Conservation (phyloP, 1,139 yeast species). For the Yamadazyma blattariae region DNA sequence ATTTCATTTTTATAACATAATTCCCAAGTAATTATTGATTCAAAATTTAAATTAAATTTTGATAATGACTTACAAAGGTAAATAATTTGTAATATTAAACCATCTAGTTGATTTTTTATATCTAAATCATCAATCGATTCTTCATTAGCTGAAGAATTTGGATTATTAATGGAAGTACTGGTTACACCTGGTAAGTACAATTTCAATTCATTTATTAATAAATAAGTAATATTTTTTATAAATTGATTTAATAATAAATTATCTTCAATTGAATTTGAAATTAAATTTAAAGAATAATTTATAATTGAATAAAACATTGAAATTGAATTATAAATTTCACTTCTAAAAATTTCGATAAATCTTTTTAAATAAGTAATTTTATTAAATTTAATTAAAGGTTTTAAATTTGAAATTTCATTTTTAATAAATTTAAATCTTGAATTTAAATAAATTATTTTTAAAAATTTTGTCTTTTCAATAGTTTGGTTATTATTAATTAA, state of each 20-base stretch:
- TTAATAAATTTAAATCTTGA: conserved; percentile 59
- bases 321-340: conserved; percentile 71
- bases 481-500: conserved; percentile 14
- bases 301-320: conserved; percentile 67
- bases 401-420: conserved; percentile 55
- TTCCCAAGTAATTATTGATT: conserved; percentile 40
- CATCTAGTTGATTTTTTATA: conserved; percentile 48
- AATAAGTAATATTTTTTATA: conserved; percentile 27
- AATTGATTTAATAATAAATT: conserved; percentile 30
- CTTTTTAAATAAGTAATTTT: conserved; percentile 73
- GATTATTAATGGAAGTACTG: not conserved
- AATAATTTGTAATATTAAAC: conserved; percentile 66
- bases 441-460: conserved; percentile 51
- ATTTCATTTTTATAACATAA: conserved; percentile 24
- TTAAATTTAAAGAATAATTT: conserved; percentile 20
- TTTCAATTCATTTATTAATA: conserved; percentile 26
- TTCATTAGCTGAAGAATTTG: conserved; percentile 3
- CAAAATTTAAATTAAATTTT: conserved; percentile 68
- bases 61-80: conserved; percentile 76
- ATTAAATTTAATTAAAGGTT: conserved; percentile 49
- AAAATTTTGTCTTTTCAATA: conserved; percentile 15
- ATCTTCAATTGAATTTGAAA: conserved; percentile 21
- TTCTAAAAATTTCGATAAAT: conserved; percentile 79
- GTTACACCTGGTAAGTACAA: conserved; percentile 25
- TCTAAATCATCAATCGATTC: conserved; percentile 20